Conservation (phyloP, 1,139 yeast species). For the Yamadazyma kanchanaburiensis region DNA sequence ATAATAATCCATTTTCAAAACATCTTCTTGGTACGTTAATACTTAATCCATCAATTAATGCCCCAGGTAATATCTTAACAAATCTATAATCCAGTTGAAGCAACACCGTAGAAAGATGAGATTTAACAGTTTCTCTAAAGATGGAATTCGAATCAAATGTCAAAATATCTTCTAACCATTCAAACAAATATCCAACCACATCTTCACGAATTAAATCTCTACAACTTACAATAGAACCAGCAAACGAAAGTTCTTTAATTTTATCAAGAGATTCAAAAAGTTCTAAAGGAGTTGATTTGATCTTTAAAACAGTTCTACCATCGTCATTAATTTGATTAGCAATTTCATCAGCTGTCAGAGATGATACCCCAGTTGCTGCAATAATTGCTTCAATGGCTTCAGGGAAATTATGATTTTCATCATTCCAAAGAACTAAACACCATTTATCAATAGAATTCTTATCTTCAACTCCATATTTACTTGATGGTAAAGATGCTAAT, state of each 20-base stretch:
- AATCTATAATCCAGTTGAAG: slow-evolving; percentile 26
- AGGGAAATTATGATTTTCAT: slow-evolving; percentile 61
- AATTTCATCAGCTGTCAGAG: slow-evolving; percentile 24
- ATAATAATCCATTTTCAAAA: slow-evolving; percentile 30
- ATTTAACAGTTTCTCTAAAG: slow-evolving; percentile 23
- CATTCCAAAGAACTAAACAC: slow-evolving; percentile 65
- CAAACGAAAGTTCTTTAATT: slow-evolving; percentile 49
- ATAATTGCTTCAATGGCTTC: slow-evolving; percentile 42
- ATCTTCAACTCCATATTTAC: slow-evolving; percentile 26
- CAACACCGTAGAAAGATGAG: slow-evolving; percentile 23
- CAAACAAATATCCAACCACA: slow-evolving; percentile 37
- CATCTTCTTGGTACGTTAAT: slow-evolving; percentile 18
- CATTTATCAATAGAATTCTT: slow-evolving; percentile 27
- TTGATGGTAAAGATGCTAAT: slow-evolving; percentile 25
- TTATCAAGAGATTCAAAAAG: slow-evolving; percentile 23
- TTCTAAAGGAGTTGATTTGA: slow-evolving; percentile 15
- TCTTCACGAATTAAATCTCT: slow-evolving; percentile 49
- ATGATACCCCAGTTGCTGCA: slow-evolving; percentile 28
- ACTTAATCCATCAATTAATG: slow-evolving; percentile 14
- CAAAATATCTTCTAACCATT: slow-evolving; percentile 49
- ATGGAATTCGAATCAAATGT: slow-evolving; percentile 21
- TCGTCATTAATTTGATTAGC: slow-evolving; percentile 32
- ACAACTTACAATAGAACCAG: slow-evolving; percentile 51
- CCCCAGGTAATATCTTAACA: slow-evolving; percentile 23
- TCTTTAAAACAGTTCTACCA: slow-evolving; percentile 29